Evolutionary conservation across 2,329 filamentous ascomycete genomes (phyloP).

Genomic region (Beauveria asiatica): DNA sequence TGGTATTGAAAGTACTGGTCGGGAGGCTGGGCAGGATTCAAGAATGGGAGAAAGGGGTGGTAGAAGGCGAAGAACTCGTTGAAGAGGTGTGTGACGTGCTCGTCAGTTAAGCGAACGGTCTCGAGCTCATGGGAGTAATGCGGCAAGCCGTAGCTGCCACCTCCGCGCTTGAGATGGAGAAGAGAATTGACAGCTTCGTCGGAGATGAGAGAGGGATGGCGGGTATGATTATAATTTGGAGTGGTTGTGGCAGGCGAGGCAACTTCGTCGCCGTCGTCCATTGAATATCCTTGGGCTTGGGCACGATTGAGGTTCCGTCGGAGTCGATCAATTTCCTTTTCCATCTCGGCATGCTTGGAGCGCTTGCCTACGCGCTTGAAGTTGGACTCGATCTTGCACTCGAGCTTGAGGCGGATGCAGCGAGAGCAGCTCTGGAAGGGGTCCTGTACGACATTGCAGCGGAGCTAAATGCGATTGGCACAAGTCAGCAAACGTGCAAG

Average conservation of each 20-base stretch:
- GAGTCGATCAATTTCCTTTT: constrained; percentile 66
- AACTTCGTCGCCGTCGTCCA: constrained; percentile 48
- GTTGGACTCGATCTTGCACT: constrained; percentile 80
- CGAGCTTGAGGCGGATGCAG: constrained; percentile 70
- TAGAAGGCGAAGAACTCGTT: constrained; percentile 67
- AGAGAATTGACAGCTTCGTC: constrained; percentile 61
- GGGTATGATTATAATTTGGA: constrained; percentile 49
- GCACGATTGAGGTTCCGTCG: constrained; percentile 54
- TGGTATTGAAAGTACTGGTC: constrained; percentile 72
- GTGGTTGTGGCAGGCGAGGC: constrained; percentile 50
- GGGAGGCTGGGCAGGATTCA: constrained; percentile 57
- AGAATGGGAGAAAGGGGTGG: constrained; percentile 69
- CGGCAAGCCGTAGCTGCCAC: constrained; percentile 49
- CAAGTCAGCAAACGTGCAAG: background rate
- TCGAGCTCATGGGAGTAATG: constrained; percentile 55
- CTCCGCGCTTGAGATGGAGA: constrained; percentile 55
- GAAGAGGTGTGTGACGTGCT: constrained; percentile 57
- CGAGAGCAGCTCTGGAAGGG: constrained; percentile 70
- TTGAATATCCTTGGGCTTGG: constrained; percentile 47
- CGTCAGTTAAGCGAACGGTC: constrained; percentile 55
- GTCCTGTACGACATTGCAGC: constrained; percentile 76
- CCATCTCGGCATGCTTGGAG: constrained; percentile 78
- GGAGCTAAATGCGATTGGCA: constrained; percentile 43
- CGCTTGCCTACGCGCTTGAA: constrained; percentile 80
- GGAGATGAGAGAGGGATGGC: constrained; percentile 55